Base-by-base conservation (phyloP, 2,329 filamentous ascomycete genomes). In the Fusarium equiseti region DNA sequence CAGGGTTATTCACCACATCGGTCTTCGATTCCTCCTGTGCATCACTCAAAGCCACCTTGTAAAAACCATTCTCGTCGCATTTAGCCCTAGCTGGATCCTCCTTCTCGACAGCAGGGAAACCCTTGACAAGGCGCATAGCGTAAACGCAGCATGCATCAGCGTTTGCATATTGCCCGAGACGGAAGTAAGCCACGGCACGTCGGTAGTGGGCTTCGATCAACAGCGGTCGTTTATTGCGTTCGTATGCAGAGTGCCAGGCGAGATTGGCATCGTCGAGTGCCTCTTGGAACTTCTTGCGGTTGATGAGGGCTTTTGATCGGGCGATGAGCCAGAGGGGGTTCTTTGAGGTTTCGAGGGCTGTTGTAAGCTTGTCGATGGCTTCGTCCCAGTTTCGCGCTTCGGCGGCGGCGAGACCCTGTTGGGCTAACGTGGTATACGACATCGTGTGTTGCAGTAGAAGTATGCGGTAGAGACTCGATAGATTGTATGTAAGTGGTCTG, bases 161-260 rank as follows among this genome's bases (percentile, higher is more conserved):
- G 80, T 98, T 91, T 6, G 91, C 94, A 73, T 90, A 93, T 56
- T 88, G 86, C 35, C 88, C 88, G 43, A 94, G 83, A 51, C 90
- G 88, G 79, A 89, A 92, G 27, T 95, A 85, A 13, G 91, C 87
- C 15, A 97, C 88, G 8, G 89, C 92, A 40, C 95, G 89, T 73
- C 95, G 89, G 75, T 96, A 89, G 76, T 98, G 93, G 3, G 93
- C 91, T n/a, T 93, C 88, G 48, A 90, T 86, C 79, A 98, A 93
- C 31, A 92, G 86, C 70, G 93, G 89, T 53, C 92, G 89, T 75
- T 91, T 92, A 32, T 88, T 92, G 43, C 95, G 91, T 68, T 91
- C 85, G 27, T 83, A 83, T 5, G 90, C 91, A 6, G 86, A 81
- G 40, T 86, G 81, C 56, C 92, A 86, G 5, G 90, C 92, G 50